Evolutionary conservation across 1,284 basidiomycete genomes (phyloP).

Genomic region (Tilletiaria anomala): DNA sequence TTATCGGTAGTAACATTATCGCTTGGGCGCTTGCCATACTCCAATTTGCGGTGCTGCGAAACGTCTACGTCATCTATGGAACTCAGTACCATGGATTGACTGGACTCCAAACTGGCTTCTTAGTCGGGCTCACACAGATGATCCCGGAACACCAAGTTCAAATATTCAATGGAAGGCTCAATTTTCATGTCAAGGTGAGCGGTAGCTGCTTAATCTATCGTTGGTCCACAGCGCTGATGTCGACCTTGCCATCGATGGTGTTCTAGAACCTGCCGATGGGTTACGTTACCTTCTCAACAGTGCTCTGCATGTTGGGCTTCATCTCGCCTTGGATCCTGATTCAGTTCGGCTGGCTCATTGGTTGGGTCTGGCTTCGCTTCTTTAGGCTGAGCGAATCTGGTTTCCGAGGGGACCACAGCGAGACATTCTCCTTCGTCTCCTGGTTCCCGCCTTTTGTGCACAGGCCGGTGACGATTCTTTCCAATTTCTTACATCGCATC

Average conservation of each 20-base stretch:
- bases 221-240: background rate
- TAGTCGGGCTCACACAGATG: conserved; percentile 91
- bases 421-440: conserved; percentile 84
- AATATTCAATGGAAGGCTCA: conserved; percentile 61
- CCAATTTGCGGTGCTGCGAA: conserved; percentile 21
- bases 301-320: conserved; percentile 72
- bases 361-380: conserved; percentile 89
- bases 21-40: conserved; percentile 26
- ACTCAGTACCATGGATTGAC: conserved; percentile 81
- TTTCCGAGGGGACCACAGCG: conserved; percentile 68
- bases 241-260: conserved; percentile 40
- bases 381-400: conserved; percentile 64
- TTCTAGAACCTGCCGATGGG: conserved; percentile 85
- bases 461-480: conserved; percentile 53
- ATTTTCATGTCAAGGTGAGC: conserved; percentile 69
- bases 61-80: conserved; percentile 47
- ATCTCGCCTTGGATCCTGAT: conserved; percentile 90
- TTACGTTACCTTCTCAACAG: conserved; percentile 76
- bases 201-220: background rate
- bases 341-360: conserved; percentile 92
- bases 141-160: conserved; percentile 97
- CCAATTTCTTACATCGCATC: conserved; percentile 55
- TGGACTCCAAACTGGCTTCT: conserved; percentile 72
- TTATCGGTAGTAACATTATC: conserved; percentile 25
- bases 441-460: conserved; percentile 79